Conservation (phyloP, 2,329 filamentous ascomycete genomes). For the Alternaria postmessia region DNA sequence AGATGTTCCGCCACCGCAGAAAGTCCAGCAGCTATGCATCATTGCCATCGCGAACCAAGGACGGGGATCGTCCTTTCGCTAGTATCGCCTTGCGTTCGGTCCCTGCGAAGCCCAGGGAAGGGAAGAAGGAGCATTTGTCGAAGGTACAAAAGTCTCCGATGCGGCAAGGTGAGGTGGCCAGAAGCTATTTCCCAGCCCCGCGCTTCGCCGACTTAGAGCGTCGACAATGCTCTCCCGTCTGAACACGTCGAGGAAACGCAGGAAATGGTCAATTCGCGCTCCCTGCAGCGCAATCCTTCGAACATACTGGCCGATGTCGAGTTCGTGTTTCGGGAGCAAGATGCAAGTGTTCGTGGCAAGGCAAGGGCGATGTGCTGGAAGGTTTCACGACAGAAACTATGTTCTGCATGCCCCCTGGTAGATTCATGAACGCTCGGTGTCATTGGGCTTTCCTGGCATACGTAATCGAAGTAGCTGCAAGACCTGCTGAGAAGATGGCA, state of each 20-base stretch:
- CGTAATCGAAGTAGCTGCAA: slow-evolving; percentile 14
- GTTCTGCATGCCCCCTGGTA: slow-evolving; percentile 19
- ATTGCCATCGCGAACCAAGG: slow-evolving; percentile 28
- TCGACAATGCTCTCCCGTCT: slow-evolving; percentile 24
- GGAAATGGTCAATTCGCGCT: slow-evolving; percentile 30
- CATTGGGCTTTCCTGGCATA: slow-evolving; percentile 12
- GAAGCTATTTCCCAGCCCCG: slow-evolving; percentile 33
- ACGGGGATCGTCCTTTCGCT: slow-evolving; percentile 31
- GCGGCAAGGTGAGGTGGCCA: slow-evolving; percentile 36
- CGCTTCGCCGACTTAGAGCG: slow-evolving; percentile 35
- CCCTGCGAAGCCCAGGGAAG: slow-evolving; percentile 31
- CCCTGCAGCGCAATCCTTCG: slow-evolving; percentile 36
- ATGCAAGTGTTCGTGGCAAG: slow-evolving; percentile 23
- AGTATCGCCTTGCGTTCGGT: slow-evolving; percentile 28
- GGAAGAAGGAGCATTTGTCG: slow-evolving; percentile 39
- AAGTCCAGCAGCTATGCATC: slow-evolving; percentile 34
- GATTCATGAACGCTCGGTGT: slow-evolving; percentile 12
- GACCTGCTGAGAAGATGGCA: slow-evolving; percentile 9
- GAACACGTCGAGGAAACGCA: slow-evolving; percentile 27
- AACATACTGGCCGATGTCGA: slow-evolving; percentile 34
- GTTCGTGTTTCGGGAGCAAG: slow-evolving; percentile 36
- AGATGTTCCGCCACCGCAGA: slow-evolving; percentile 37
- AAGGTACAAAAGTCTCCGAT: slow-evolving; percentile 29
- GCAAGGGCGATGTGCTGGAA: slow-evolving; percentile 20
- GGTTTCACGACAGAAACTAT: slow-evolving; percentile 17